Base-by-base conservation (phyloP, 345 rosid genomes). In the Populus deltoides region DNA sequence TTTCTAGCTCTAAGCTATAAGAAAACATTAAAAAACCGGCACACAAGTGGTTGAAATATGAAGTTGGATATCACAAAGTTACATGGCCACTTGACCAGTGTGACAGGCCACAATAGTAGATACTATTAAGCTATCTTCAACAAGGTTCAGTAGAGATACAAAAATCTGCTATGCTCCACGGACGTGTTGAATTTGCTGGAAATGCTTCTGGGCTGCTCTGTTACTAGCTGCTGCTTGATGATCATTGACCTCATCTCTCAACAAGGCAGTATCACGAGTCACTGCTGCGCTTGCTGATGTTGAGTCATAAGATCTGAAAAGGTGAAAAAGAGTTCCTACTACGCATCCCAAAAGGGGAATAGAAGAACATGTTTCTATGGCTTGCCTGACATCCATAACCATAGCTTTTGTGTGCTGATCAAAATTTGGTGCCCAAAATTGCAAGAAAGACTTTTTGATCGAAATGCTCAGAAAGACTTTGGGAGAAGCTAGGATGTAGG, bases 181-280 rank as follows among this genome's bases (percentile, higher is more conserved):
- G 55, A 81, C 45, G 20, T 75, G 83, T 71, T 80, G 83, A 41
- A 71, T 18, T 63, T 75, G 77, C 45, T 11, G 49, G 71, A 80
- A 81, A 63, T 84, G 84, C 31, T 77, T 74, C 33, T 83, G 79
- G 65, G 86, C 81, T 0, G 61, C 51, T 25, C 39, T 47, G 70
- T 71, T 71, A 25, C 41, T 36, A 2, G 74, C 25, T 17, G 41
- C 43, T 8, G 80, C 70, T 71, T 49, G 63, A 71, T 39, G 63
- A 71, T 31, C 66, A 53, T 39, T 13, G n/a, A 16, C 55, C 22
- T 17, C 25, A 16, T 78, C 72, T 31, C 7, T 38, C 36, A 25
- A 3, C 11, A 16, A n/a, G 4, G 33, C 2, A 35, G n/a, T 15
- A 8, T 41, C 36, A 16, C 25, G 20, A 27, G 70, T 9, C 20